phyloP scores from a whole-genome alignment of 2,329 filamentous ascomycete genomes.

The Emericellopsis atlantica region DNA sequence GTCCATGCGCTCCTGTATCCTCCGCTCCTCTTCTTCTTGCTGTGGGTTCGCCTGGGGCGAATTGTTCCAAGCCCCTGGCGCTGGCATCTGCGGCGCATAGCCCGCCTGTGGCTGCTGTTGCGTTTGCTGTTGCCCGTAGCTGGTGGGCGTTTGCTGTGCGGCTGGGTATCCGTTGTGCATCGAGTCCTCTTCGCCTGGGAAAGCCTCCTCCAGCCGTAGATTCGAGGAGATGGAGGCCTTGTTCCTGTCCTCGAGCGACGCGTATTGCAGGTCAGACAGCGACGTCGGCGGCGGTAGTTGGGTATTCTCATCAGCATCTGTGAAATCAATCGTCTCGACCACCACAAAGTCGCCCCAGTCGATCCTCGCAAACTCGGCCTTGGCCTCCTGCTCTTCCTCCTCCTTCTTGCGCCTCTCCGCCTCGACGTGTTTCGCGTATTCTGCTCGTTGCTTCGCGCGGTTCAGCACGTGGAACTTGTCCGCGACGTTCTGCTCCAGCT shows the following conservation, averaged over 20 bases:
- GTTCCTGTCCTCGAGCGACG: slow-evolving; percentile 89
- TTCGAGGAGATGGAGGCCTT: slow-evolving; percentile 74
- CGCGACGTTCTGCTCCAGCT: slow-evolving; percentile 61
- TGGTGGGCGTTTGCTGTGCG: slow-evolving; percentile 22
- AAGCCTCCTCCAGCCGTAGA: slow-evolving; percentile 85
- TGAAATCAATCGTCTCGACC: slow-evolving; percentile 89
- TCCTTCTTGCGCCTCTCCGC: slow-evolving; percentile 80
- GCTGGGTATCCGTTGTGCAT: slow-evolving; percentile 37
- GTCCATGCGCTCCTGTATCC: slow-evolving; percentile 50
- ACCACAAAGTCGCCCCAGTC: slow-evolving; percentile 98
- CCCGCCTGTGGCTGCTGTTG: slow-evolving; percentile 17
- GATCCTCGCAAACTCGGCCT: slow-evolving; percentile 65
- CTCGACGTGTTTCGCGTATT: slow-evolving; percentile 77
- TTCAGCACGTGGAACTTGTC: slow-evolving; percentile 73
- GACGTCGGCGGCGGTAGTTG: slow-evolving; percentile 83
- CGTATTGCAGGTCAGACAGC: slow-evolving; percentile 83
- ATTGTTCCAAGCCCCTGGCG: slow-evolving; percentile 17
- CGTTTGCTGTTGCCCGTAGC: slow-evolving; percentile 24
- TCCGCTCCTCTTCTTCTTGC: slow-evolving; percentile 49
- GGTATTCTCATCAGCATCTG: slow-evolving; percentile 72
- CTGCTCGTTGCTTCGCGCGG: slow-evolving; percentile 72
- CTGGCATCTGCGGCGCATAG: slow-evolving; percentile 22
- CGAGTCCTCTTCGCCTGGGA: slow-evolving; percentile 61
- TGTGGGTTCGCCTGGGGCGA: slow-evolving; percentile 24
- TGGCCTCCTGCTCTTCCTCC: slow-evolving; percentile 74